Base-by-base conservation (phyloP, 176 grass and related monocot genomes). In the Oryza longistaminata region DNA sequence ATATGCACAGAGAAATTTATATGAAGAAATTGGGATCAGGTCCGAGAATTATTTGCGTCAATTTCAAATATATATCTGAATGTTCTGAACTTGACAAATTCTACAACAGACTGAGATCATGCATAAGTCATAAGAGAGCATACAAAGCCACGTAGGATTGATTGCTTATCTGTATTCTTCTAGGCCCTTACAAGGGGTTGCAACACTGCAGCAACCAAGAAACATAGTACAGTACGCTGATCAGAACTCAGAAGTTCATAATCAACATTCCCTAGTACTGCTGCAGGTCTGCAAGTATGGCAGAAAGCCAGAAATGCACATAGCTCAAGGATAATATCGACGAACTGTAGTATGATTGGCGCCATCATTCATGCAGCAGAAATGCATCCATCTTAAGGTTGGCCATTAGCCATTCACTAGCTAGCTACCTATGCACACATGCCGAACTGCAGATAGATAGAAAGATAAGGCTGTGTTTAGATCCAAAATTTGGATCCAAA, bases 321-420 rank as follows among this genome's bases (percentile, higher is more conserved):
- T 37, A 22, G 43, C 44, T 35, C 64, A 8, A 80, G 77, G 43
- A 48, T 33, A 43, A 21, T 11, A 31, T 21, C 45, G 70, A 27
- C 21, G 81, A 83, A 34, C 55, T 21, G 55, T 74, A 61, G 46
- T 9, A 85, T 64, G 75, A 86, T 79, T 79, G 75, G 16, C 48
- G 48, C 14, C 50, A 39, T 62, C 17, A 24, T 85, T 37, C 35
- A 37, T 33, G 74, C 73, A 68, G 33, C 21, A 76, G 14, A n/a
- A 76, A 15, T n/a, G 21, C 34, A 17, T 48, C 24, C 1, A 74
- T 73, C 44, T 44, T 26, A 39, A 76, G 72, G 43, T 55, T 75
- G 71, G 43, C 61, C 58, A 74, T 74, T 64, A 83, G 19, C 11
- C 71, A 83, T 74, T 65, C 13, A 16, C 11, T 8, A 16, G 81